Conservation (phyloP, 768 basidiomycete species). For the Paxillus ammoniavirescens region DNA sequence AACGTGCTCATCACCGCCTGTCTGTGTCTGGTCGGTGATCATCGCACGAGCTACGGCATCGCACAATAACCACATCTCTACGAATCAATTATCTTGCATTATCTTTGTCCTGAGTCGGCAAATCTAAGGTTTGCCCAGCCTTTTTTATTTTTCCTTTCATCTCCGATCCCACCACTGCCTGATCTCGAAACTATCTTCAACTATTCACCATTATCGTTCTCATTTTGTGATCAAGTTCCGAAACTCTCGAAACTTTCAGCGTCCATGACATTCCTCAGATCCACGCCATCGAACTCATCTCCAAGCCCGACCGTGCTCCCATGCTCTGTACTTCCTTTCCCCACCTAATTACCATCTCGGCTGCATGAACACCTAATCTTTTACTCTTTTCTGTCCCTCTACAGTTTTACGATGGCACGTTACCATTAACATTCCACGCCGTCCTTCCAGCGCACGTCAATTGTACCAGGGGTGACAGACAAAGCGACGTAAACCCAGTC, state of each 20-base stretch:
- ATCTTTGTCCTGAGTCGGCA: constrained; percentile 12
- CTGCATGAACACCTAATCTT: background rate
- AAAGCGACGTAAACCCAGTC: constrained; percentile 25
- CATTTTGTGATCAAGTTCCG: no score
- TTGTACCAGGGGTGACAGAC: constrained; percentile 6
- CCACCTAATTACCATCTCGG: no score
- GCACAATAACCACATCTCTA: background rate
- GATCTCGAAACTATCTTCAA: no score
- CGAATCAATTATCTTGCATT: no score
- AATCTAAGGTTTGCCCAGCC: constrained; percentile 31
- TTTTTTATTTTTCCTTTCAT: constrained; percentile 11
- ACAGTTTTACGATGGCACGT: constrained; percentile 8
- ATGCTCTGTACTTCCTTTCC: no score
- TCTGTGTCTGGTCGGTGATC: constrained; percentile 23
- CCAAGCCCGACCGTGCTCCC: background rate
- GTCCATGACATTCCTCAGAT: no score
- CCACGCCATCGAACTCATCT: no score
- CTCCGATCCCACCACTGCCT: constrained; percentile 24
- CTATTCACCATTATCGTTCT: no score
- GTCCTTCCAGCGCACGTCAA: constrained; percentile 11
- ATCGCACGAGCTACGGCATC: constrained; percentile 19
- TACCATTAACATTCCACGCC: constrained; percentile 6
- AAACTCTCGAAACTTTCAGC: no score
- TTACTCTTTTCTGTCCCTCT: constrained; percentile 12
- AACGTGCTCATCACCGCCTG: constrained; percentile 9